Evolutionary conservation across 805 yeast species (phyloP), one percentile per base, ranked within the genome.

Genomic region (Clavispora santaluciae): DNA sequence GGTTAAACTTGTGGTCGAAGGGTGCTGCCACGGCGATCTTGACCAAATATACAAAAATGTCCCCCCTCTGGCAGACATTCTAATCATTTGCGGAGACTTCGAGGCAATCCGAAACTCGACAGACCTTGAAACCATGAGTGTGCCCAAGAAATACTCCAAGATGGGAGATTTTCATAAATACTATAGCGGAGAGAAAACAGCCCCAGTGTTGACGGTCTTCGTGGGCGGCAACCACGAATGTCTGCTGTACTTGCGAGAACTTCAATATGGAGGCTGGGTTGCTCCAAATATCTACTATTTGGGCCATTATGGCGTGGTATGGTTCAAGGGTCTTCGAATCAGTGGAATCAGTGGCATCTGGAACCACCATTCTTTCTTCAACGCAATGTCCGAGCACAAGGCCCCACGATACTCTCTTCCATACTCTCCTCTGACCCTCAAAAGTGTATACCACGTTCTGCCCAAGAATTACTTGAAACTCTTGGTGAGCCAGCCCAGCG

Each of bases 201-300:
- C 96, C 0, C 96, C 96, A 0, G 70, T 83, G 1, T 61, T 79
- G 23, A 91, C 98, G 0, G 50, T 93, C 0, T 84, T 91, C 50
- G 78, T 93, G 31, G 98, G 99, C 3, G 99, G 99, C 0, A 93
- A 93, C 61, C 99, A 93, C 56, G 99, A 93, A 57, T 81, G 93
- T 4, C 86, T 95, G 43, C 78, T 81, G 44, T 86, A 85, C 57
- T 56, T 93, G 46, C 67, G 75, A 45, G 88, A 85, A 50, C 63
- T 90, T 43, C 78, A 76, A 44, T 75, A 73, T 57, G 99, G 99
- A 10, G 99, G 99, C 0, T 93, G 91, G 86, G 90, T 86, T 1
- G 95, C 95, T 1, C 86, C 88, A 1, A 81, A 83, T 47, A 86
- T 93, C 11, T 93, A 83, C 60, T 93, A 79, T 56, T 55, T 93